Evolutionary conservation across 1,139 yeast species (phyloP).

Genomic region (Pichia sp.): DNA sequence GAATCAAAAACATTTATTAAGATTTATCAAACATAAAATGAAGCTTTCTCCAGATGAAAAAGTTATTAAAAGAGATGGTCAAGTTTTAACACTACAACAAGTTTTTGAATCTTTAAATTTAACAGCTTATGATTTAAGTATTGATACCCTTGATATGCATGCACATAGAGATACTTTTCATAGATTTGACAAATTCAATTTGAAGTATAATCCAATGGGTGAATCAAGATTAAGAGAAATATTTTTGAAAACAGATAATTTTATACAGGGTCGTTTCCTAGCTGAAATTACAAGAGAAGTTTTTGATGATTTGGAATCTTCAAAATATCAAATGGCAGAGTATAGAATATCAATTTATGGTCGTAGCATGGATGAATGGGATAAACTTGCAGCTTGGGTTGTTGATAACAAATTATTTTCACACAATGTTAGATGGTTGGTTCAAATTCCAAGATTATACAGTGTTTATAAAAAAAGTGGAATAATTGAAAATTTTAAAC

Average conservation of each 20-base stretch:
- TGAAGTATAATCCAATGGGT: slow-evolving; percentile 96
- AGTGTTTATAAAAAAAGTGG: slow-evolving; percentile 79
- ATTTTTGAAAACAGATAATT: slow-evolving; percentile 91
- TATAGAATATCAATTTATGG: slow-evolving; percentile 94
- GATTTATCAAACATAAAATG: slow-evolving; percentile 89
- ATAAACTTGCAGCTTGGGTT: slow-evolving; percentile 89
- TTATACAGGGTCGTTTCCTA: slow-evolving; percentile 76
- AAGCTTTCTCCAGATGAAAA: slow-evolving; percentile 76
- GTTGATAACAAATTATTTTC: slow-evolving; percentile 86
- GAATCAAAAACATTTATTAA: slow-evolving; percentile 93
- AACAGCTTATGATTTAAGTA: slow-evolving; percentile 89
- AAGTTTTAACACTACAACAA: slow-evolving; percentile 74
- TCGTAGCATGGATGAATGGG: slow-evolving; percentile 87
- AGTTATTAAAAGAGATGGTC: slow-evolving; percentile 90
- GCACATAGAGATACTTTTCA: slow-evolving; percentile 98
- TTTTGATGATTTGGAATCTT: slow-evolving; percentile 83
- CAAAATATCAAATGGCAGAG: slow-evolving; percentile 96
- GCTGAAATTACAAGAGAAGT: slow-evolving; percentile 95
- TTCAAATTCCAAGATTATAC: slow-evolving; percentile 91
- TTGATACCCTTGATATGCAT: slow-evolving; percentile 98
- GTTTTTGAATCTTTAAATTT: slow-evolving; percentile 87
- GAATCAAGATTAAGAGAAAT: slow-evolving; percentile 95
- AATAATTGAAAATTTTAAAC: slow-evolving; percentile 64
- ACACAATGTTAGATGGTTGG: slow-evolving; percentile 93
- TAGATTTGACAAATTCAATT: slow-evolving; percentile 92